phyloP scores from a whole-genome alignment of 306 rosid genomes.

The Abrus precatorius region DNA sequence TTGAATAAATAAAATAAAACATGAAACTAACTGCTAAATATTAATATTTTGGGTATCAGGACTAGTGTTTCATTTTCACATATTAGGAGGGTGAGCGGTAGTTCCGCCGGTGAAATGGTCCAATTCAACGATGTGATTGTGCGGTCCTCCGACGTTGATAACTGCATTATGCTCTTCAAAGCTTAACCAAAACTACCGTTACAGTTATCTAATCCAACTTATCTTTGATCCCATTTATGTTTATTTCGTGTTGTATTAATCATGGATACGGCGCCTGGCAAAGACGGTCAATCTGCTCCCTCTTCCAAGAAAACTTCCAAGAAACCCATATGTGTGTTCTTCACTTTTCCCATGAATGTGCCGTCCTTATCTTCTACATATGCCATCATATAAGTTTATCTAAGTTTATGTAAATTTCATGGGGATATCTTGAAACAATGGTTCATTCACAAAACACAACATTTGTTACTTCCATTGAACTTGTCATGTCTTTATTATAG shows the following conservation, averaged over 20 bases:
- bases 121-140: constrained; percentile 29
- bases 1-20: not conserved
- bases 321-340: constrained; percentile 51
- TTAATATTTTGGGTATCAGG: not conserved
- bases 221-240: not conserved
- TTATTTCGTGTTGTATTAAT: not conserved
- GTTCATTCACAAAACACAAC: not conserved
- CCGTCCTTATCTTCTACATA: not conserved
- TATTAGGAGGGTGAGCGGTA: constrained; percentile 31
- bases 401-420: not conserved
- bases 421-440: not conserved
- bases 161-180: constrained; percentile 33
- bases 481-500: not conserved
- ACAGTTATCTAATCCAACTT: not conserved
- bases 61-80: not conserved
- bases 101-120: constrained; percentile 40
- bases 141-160: constrained; percentile 37
- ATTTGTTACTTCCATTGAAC: not conserved
- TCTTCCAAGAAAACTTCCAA: constrained; percentile 37
- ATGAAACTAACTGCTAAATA: not conserved
- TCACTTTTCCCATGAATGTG: not conserved
- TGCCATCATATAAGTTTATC: not conserved
- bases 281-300: constrained; percentile 28
- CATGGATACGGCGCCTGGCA: constrained; percentile 8
- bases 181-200: constrained; percentile 24